Evolutionary conservation across 2,329 filamentous ascomycete genomes (phyloP).

Genomic region (Ceratocystis cacaofunesta): DNA sequence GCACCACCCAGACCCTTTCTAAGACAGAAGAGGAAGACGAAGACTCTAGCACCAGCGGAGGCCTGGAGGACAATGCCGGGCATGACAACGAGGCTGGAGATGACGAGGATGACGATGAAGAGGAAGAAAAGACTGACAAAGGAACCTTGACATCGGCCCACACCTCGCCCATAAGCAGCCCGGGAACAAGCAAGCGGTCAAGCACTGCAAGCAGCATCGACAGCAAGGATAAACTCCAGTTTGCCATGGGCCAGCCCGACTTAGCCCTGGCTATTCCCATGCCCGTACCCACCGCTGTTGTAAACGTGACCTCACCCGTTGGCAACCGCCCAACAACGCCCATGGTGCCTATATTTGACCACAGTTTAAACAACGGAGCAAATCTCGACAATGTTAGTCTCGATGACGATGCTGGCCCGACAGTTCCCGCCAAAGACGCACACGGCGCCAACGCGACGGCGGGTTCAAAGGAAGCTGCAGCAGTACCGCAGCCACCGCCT

Average conservation of each 20-base stretch:
- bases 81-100: constrained; percentile 5
- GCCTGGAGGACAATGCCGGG: constrained; percentile 5
- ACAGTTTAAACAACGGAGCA: constrained; percentile 33
- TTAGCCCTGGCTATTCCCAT: constrained; percentile 15
- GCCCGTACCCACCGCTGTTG: constrained; percentile 13
- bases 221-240: constrained; percentile 15
- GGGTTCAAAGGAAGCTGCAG: not conserved
- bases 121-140: constrained; percentile 16
- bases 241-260: constrained; percentile 15
- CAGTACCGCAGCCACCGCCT: constrained; percentile 7
- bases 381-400: constrained; percentile 50
- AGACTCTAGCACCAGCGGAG: constrained; percentile 17
- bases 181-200: constrained; percentile 15
- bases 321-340: constrained; percentile 15
- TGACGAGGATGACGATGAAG: constrained; percentile 13
- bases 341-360: constrained; percentile 18
- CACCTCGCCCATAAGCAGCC: constrained; percentile 12
- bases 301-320: constrained; percentile 15
- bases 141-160: constrained; percentile 15
- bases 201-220: constrained; percentile 16
- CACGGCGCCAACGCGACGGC: not conserved
- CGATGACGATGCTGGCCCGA: constrained; percentile 36
- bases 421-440: constrained; percentile 11
- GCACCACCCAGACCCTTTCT: not conserved
- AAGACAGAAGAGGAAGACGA: constrained; percentile 21